Evolutionary conservation across 2,329 filamentous ascomycete genomes (phyloP), one percentile per base, ranked within the genome.

Genomic region (Aspergillus sp.): DNA sequence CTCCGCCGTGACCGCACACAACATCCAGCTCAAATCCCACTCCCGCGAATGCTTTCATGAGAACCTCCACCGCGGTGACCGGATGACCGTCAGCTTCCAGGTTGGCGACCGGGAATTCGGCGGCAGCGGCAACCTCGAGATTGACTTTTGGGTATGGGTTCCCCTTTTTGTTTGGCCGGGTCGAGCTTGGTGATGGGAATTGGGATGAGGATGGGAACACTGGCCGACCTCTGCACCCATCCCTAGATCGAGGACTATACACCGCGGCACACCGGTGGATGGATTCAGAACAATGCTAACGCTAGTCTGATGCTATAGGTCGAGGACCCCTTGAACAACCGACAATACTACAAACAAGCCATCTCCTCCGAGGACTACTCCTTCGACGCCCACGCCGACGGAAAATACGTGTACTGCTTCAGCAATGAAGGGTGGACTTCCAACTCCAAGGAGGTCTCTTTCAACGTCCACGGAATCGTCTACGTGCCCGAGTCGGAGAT

Each of bases 21-120:
- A 95, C 80, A 97, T 99, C 76, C 90, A 94, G 73, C 86, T 99
- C 68, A 88, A 88, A 58, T 88, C 92, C 64, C 91, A 99, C 77
- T 89, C 91, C 69, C 85, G 91, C 76, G 94, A 99, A 80, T 99
- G 94, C 81, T 99, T 97, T 82, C 89, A 96, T 80, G 94, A 99
- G 79, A 76, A 81, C 64, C 85, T 99, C 55, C 93, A 96, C 79
- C 85, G 83, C 72, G 94, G 96, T 74, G 94, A 99, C 79, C 89
- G 88, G 76, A 99, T 99, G 94, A 97, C 91, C 7, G 92, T 99
- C 55, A 96, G 92, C 25, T 99, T 95, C 81, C 94, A 97, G 78
- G 93, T 97, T 54, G 94, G 94, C 70, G 94, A 99, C 72, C 82
- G 93, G 62, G 94, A 99, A 72, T 97, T 96, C 75, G 93, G 93